These are phyloP conservation scores for Canavalia gladiata DNA, from an alignment of 306 rosid species.

Conservation along the genomic window DNA sequence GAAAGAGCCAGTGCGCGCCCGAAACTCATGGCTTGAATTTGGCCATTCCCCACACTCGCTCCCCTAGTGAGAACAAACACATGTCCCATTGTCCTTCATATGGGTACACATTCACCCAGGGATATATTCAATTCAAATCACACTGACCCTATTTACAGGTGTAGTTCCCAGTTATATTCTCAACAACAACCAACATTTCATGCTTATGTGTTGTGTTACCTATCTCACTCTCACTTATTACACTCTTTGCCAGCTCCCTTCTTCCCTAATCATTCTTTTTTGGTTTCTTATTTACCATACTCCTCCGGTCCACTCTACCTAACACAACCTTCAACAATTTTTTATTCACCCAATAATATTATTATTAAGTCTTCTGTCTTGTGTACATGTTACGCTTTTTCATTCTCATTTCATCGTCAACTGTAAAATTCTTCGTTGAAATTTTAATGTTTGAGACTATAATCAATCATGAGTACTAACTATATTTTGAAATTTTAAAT, in stretches of 20 bases:
- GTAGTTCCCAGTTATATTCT: neutral
- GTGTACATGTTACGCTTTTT: neutral
- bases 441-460: too few species aligned
- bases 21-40: constrained; percentile 66
- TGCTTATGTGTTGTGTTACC: too few species aligned
- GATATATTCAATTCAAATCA: neutral
- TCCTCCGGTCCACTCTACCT: constrained; percentile 32
- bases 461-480: neutral
- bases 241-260: neutral
- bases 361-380: too few species aligned
- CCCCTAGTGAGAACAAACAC: constrained; percentile 4
- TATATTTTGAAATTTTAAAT: neutral
- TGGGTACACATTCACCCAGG: constrained; percentile 15
- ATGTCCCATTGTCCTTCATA: neutral
- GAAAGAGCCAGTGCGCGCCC: constrained; percentile 53
- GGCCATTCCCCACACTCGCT: constrained; percentile 52
- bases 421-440: neutral
- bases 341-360: neutral
- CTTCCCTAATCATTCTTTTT: neutral
- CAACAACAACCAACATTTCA: neutral
- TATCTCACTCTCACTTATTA: too few species aligned
- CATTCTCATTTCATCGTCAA: neutral
- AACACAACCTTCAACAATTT: constrained; percentile 2
- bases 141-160: neutral
- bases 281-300: neutral